These are phyloP conservation scores for Trapa bicornis DNA, from an alignment of 345 rosid species.

Conservation along the genomic window DNA sequence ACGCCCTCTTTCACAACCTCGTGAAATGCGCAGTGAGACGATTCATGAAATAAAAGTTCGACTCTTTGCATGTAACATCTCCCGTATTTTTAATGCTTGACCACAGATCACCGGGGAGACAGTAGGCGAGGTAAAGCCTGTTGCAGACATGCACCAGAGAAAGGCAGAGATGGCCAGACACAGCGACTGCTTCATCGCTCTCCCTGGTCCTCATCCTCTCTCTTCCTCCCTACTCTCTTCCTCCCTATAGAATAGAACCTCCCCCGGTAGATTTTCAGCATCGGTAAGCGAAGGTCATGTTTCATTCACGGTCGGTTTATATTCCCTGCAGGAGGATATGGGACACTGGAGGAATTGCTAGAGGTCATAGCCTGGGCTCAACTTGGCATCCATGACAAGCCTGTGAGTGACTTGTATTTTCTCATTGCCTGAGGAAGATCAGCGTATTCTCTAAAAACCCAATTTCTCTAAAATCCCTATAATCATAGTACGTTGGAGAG, in stretches of 20 bases:
- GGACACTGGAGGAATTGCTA: conserved; percentile 34
- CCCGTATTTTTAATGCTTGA: neutral
- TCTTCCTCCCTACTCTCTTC: conserved; percentile 2
- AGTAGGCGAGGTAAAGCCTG: conserved; percentile 35
- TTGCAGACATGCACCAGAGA: conserved; percentile 39
- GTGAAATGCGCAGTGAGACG: neutral
- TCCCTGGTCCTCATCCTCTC: conserved; percentile 14
- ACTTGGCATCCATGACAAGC: conserved; percentile 38
- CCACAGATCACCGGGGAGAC: conserved; percentile 59
- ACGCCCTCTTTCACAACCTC: neutral
- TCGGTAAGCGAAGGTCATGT: neutral
- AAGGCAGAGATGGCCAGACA: conserved; percentile 43
- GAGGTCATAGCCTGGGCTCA: conserved; percentile 44
- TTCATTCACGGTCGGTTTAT: neutral
- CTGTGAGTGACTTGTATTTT: conserved; percentile 15
- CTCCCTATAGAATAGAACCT: neutral
- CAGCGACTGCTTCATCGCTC: conserved; percentile 38
- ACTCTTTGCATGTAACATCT: neutral
- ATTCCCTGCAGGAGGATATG: conserved; percentile 27
- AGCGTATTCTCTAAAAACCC: neutral
- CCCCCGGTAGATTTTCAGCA: neutral
- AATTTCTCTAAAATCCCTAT: neutral
- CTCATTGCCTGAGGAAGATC: too few relatives aligned
- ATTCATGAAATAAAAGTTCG: neutral
- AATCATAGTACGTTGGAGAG: too few relatives aligned